Base-by-base conservation (phyloP, 164 flowering plant genomes). In the grape (Vitis vinifera) region DNA sequence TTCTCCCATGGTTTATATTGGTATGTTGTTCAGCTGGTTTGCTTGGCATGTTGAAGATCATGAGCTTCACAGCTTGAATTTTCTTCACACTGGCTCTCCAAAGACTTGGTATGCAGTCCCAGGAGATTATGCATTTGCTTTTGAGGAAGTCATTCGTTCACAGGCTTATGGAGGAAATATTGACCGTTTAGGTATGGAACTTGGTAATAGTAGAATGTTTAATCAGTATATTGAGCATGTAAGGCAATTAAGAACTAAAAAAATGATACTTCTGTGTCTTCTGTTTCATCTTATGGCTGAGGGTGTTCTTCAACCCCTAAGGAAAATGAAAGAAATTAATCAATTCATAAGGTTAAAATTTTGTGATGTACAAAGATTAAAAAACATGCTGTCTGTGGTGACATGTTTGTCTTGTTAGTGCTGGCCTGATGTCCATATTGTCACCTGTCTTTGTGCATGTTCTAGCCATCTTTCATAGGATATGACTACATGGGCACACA, bases 11-110 rank as follows among this genome's bases (percentile, higher is more conserved):
- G 81, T 96, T 51, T 96, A 96, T 73, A 87, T 96, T 78, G 99
- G 97, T 52, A 96, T 96, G 99, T 65, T 96, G 70, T 96, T 89
- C 81, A 96, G 99, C 81, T 96, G 99, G 99, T 96, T 96, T 85
- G 99, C 99, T 31, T 96, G 99, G 99, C 99, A 96, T 83, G 95
- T 96, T 70, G 99, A 96, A 81, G 99, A 96, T 82, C 99, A 96
- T 79, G 99, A 96, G 80, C 97, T 96, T 80, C 99, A 96, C 73
- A 96, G 99, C 82, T 77, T 96, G 86, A 96, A 96, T 78, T 96
- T 85, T 78, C 91, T 96, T 56, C 99, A 96, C 73, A 84, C 80
- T 53, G 99, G 98, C 57, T 85, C 97, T 67, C 83, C 97, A 48
- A 96, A 96, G 82, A 93, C 99, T 70, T 96, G 99, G 99, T 96